A percentile compares a stretch with the other conserved stretches of the same genome.
Evolutionary conservation across 2,329 filamentous ascomycete genomes (phyloP).

Genomic region (Trichophyton simii): DNA sequence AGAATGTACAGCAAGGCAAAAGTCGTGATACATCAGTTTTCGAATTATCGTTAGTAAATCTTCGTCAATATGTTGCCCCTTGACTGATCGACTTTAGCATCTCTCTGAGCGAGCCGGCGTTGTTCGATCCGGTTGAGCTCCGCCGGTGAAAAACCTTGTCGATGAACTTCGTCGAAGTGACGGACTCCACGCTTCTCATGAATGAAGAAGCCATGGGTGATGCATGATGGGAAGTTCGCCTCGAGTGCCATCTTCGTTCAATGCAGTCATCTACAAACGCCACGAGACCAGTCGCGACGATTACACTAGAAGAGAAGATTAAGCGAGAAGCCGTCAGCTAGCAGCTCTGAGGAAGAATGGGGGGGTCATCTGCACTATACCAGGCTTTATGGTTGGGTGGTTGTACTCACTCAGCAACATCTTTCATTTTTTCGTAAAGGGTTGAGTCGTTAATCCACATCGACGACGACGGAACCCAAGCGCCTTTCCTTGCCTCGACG

Average conservation of each 20-base stretch:
- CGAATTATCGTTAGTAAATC: not conserved
- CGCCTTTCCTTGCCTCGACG: constrained; percentile 64
- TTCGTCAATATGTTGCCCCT: not conserved
- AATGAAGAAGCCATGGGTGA: constrained; percentile 41
- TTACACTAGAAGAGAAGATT: constrained; percentile 48
- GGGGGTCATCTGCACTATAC: no score
- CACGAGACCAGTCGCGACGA: constrained; percentile 80
- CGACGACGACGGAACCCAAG: constrained; percentile 81
- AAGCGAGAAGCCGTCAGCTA: constrained; percentile 2
- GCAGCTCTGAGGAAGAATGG: not conserved
- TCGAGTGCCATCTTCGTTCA: constrained; percentile 59
- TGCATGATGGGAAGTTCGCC: constrained; percentile 36
- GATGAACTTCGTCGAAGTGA: constrained; percentile 50
- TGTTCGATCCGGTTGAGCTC: constrained; percentile 22
- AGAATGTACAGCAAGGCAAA: not conserved
- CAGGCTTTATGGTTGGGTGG: not conserved
- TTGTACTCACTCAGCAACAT: constrained; percentile 73
- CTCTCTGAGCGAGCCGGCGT: constrained; percentile 12
- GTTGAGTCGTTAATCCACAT: constrained; percentile 75
- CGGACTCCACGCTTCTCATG: constrained; percentile 48
- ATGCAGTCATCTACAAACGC: constrained; percentile 86
- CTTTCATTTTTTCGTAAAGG: constrained; percentile 56
- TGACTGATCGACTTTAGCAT: constrained; percentile 6
- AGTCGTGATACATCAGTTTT: not conserved
- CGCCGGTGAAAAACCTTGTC: constrained; percentile 51